Percentiles rank a stretch among this genome's conserved stretches.
Evolutionary conservation across 805 yeast genomes (phyloP).

Genomic region (Wickerhamiella azymoides): DNA sequence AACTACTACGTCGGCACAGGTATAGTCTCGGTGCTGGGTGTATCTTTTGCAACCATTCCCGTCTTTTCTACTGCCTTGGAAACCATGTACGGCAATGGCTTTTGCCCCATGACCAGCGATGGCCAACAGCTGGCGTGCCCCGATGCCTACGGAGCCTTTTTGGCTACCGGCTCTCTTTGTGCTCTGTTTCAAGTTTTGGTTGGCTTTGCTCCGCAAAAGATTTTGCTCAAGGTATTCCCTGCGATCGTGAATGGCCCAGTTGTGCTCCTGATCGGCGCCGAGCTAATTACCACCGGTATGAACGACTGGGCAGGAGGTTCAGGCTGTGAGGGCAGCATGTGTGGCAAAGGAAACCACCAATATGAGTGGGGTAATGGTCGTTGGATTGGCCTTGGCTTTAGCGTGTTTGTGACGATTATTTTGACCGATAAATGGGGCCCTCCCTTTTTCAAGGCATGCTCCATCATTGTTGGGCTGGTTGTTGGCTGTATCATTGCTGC

Average conservation of each 20-base stretch:
- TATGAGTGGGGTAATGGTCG: constrained; percentile 78
- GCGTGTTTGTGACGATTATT: constrained; percentile 61
- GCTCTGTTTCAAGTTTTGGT: constrained; percentile 57
- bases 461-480: constrained; percentile 71
- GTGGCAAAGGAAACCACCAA: not conserved
- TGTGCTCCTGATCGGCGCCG: constrained; percentile 66
- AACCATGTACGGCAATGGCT: constrained; percentile 60
- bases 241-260: constrained; percentile 90
- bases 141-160: constrained; percentile 75
- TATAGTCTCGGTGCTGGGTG: constrained; percentile 75
- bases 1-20: constrained; percentile 79
- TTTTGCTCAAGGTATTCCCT: constrained; percentile 64
- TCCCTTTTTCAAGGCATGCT: constrained; percentile 89
- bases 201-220: constrained; percentile 63
- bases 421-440: constrained; percentile 79
- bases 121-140: constrained; percentile 70
- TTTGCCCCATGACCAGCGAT: constrained; percentile 46
- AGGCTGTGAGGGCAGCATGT: constrained; percentile 22
- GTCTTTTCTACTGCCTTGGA: constrained; percentile 66
- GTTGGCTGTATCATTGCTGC: constrained; percentile 90
- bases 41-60: constrained; percentile 77
- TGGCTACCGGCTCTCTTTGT: constrained; percentile 66
- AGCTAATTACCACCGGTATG: constrained; percentile 57
- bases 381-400: constrained; percentile 76
- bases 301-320: constrained; percentile 83